Evolutionary conservation across 306 rosid species (phyloP).

Genomic region (Spatholobus suberectus): DNA sequence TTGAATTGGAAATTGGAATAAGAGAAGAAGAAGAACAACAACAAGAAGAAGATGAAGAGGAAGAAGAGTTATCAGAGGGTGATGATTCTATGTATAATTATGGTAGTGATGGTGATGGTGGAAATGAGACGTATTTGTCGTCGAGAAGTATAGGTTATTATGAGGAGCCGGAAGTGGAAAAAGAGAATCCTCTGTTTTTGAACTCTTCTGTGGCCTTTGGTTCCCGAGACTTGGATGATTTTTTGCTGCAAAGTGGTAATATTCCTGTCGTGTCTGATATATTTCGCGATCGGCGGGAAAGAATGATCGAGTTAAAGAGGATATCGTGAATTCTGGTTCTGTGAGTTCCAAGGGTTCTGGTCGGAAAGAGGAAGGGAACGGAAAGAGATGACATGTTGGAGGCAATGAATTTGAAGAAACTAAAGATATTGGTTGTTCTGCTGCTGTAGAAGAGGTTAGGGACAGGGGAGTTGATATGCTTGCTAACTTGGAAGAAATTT

Average conservation of each 20-base stretch:
- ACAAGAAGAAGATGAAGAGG: conserved; percentile 52
- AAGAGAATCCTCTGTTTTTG: conserved; percentile 74
- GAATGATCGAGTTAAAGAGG: background rate
- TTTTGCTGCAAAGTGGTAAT: conserved; percentile 40
- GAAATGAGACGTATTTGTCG: conserved; percentile 34
- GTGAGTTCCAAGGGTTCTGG: no score
- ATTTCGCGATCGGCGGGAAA: conserved; percentile 38
- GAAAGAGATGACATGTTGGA: conserved; percentile 20
- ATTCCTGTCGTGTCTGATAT: conserved; percentile 39
- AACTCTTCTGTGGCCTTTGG: conserved; percentile 90
- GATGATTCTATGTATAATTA: conserved; percentile 71
- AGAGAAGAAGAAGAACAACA: conserved; percentile 33
- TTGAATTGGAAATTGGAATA: conserved; percentile 25
- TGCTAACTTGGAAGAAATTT: conserved; percentile 17
- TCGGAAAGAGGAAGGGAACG: conserved; percentile 42
- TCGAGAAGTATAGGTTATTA: conserved; percentile 6
- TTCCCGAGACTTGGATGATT: conserved; percentile 81
- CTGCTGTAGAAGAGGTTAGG: conserved; percentile 41
- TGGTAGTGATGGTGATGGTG: conserved; percentile 55
- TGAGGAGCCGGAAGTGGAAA: conserved; percentile 40
- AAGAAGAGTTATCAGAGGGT: conserved; percentile 68
- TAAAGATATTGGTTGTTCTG: conserved; percentile 38
- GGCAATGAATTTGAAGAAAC: conserved; percentile 41
- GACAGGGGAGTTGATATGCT: conserved; percentile 42
- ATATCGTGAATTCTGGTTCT: no score